A percentile compares a stretch with the other conserved stretches of the same genome.
These are phyloP conservation scores for Aspergillus aculeatus DNA, from an alignment of 2,329 filamentous ascomycete genomes.

Conservation along the genomic window DNA sequence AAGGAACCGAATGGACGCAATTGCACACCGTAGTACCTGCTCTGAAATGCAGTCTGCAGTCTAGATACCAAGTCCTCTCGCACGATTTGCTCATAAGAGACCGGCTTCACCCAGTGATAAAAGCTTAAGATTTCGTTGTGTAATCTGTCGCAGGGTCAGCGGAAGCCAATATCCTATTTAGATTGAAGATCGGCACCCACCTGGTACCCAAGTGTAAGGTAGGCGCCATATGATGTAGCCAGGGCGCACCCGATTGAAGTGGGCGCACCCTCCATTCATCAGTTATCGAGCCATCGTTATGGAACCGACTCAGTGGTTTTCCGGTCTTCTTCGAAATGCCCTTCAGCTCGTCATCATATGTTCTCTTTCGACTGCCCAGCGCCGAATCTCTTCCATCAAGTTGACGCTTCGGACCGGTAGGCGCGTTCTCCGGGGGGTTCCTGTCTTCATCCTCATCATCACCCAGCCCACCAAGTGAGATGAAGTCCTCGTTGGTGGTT, in stretches of 20 bases:
- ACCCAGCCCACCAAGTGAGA: constrained; percentile 73
- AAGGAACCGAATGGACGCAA: constrained; percentile 88
- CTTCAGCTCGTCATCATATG: constrained; percentile 66
- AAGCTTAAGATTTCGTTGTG: constrained; percentile 91
- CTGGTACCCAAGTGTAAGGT: constrained; percentile 34
- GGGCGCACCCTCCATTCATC: constrained; percentile 53
- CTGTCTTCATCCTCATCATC: constrained; percentile 46
- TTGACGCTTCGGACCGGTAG: constrained; percentile 35
- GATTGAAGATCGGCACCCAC: constrained; percentile 23
- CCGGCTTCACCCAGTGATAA: constrained; percentile 78
- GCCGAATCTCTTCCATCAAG: constrained; percentile 41
- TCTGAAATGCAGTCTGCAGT: constrained; percentile 60
- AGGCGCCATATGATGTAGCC: constrained; percentile 47
- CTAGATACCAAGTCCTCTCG: constrained; percentile 71
- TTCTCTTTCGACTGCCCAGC: constrained; percentile 73
- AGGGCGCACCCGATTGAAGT: constrained; percentile 56
- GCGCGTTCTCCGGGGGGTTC: constrained; percentile 37
- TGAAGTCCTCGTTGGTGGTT: constrained; percentile 72
- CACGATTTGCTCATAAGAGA: constrained; percentile 71
- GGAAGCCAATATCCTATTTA: background rate
- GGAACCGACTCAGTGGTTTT: constrained; percentile 53
- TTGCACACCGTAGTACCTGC: constrained; percentile 59
- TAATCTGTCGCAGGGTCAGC: constrained; percentile 54
- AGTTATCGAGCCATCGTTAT: constrained; percentile 52
- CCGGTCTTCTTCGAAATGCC: constrained; percentile 53